Evolutionary conservation across 805 yeast genomes (phyloP).

Genomic region (Wickerhamiella kazuoi): DNA sequence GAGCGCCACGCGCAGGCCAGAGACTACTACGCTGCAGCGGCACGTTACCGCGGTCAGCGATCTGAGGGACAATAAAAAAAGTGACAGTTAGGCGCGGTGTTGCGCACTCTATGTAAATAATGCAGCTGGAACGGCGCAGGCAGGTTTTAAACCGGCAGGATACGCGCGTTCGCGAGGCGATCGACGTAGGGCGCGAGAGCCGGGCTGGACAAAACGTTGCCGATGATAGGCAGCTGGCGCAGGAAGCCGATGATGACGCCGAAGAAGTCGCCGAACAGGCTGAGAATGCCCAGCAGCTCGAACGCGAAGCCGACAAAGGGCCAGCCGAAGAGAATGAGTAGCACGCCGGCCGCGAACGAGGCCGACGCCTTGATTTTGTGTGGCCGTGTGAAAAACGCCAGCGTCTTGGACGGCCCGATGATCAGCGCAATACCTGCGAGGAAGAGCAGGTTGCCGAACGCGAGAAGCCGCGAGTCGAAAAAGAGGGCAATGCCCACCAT

Average conservation of each 20-base stretch:
- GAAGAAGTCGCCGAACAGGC: constrained; percentile 83
- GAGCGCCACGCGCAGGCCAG: too few relatives aligned
- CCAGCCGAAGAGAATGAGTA: constrained; percentile 54
- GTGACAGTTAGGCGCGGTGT: too few relatives aligned
- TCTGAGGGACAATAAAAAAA: too few relatives aligned
- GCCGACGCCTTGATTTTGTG: constrained; percentile 72
- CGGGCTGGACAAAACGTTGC: constrained; percentile 71
- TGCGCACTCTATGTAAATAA: too few relatives aligned
- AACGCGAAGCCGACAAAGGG: constrained; percentile 72
- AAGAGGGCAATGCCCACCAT: constrained; percentile 67
- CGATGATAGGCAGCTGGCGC: constrained; percentile 74
- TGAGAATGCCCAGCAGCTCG: constrained; percentile 78
- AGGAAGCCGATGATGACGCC: constrained; percentile 75
- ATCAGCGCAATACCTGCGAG: constrained; percentile 69
- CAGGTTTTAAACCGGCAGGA: constrained; percentile 52
- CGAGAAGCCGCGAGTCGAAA: constrained; percentile 75
- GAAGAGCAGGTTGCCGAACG: constrained; percentile 72
- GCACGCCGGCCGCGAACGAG: constrained; percentile 58
- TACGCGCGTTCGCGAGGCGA: constrained; percentile 46
- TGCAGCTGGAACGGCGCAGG: too few relatives aligned
- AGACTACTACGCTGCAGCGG: too few relatives aligned
- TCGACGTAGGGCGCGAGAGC: constrained; percentile 57
- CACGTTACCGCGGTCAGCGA: too few relatives aligned
- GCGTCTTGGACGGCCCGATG: constrained; percentile 73
- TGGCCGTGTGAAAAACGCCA: constrained; percentile 71